A percentile compares a stretch with the other conserved stretches of the same genome.
Evolutionary conservation across 2,329 filamentous ascomycete genomes (phyloP).

Genomic region (Penicillium sp.): DNA sequence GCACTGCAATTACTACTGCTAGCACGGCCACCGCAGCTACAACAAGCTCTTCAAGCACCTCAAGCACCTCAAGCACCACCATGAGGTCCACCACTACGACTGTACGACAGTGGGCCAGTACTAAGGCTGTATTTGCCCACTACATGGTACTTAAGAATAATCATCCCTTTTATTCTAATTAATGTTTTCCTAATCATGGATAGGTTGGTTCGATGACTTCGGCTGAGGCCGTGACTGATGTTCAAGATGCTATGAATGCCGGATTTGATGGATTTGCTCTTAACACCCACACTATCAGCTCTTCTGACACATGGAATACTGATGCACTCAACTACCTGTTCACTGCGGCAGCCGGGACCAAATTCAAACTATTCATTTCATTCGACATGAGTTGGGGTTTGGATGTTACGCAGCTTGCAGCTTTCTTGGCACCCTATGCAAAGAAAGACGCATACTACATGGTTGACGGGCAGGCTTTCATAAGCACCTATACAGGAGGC

Average conservation of each 20-base stretch:
- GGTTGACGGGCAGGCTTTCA: not conserved
- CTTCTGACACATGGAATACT: not conserved
- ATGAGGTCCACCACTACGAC: not conserved
- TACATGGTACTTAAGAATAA: not conserved
- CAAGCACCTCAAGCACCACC: too few relatives aligned
- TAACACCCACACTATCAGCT: not conserved
- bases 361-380: not conserved
- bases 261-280: conserved; percentile 1
- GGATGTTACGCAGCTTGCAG: not conserved
- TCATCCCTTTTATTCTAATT: not conserved
- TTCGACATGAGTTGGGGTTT: not conserved
- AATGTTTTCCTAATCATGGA: not conserved
- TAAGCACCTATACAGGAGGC: not conserved
- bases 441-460: not conserved
- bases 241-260: not conserved
- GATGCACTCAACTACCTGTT: not conserved
- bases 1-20: not conserved
- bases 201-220: not conserved
- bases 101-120: not conserved
- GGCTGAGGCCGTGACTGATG: not conserved
- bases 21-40: not conserved
- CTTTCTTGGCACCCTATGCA: not conserved
- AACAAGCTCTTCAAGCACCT: too few relatives aligned
- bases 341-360: not conserved
- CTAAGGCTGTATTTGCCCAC: not conserved